A percentile compares a stretch with the other conserved stretches of the same genome.
These are phyloP conservation scores for Rostrohypoxylon terebratum DNA, from an alignment of 495 filamentous ascomycete genomes.

Conservation along the genomic window DNA sequence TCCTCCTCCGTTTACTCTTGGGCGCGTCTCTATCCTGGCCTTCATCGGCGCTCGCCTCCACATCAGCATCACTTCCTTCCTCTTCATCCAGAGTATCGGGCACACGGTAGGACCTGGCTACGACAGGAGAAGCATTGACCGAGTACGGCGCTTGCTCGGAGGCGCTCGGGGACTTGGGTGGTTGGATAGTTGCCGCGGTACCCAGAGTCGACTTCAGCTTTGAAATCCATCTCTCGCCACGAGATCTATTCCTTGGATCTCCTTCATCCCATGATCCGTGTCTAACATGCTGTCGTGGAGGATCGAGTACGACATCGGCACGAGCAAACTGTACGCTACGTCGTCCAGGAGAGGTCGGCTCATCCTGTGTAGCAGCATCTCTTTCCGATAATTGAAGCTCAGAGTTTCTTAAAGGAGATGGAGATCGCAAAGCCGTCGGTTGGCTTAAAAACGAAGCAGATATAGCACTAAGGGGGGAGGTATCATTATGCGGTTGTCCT, in stretches of 20 bases:
- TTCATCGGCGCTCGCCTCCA: slow-evolving; percentile 75
- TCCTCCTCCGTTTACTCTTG: slow-evolving; percentile 65
- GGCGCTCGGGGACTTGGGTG: slow-evolving; percentile 55
- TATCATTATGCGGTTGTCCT: slow-evolving; percentile 51
- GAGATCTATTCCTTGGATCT: slow-evolving; percentile 66
- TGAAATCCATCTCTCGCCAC: slow-evolving; percentile 72
- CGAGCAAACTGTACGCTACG: slow-evolving; percentile 75
- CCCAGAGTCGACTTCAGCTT: slow-evolving; percentile 72
- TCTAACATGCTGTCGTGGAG: slow-evolving; percentile 60
- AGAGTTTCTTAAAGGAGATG: slow-evolving; percentile 33
- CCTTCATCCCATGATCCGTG: slow-evolving; percentile 69
- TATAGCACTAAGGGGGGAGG: slow-evolving; percentile 40
- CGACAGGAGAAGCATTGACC: slow-evolving; percentile 58
- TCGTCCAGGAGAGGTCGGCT: slow-evolving; percentile 55
- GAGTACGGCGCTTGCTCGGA: slow-evolving; percentile 52
- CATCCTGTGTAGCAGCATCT: slow-evolving; percentile 31
- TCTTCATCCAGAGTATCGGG: slow-evolving; percentile 69
- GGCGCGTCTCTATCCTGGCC: slow-evolving; percentile 57
- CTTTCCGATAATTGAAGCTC: slow-evolving; percentile 23
- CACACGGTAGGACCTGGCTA: slow-evolving; percentile 54
- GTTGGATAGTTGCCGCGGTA: slow-evolving; percentile 53
- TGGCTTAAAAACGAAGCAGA: slow-evolving; percentile 25
- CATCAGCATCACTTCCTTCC: slow-evolving; percentile 76
- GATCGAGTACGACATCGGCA: slow-evolving; percentile 58
- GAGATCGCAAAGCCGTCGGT: slow-evolving; percentile 29